phyloP scores from a whole-genome alignment of 345 rosid species.

The Schrenkiella parvula region DNA sequence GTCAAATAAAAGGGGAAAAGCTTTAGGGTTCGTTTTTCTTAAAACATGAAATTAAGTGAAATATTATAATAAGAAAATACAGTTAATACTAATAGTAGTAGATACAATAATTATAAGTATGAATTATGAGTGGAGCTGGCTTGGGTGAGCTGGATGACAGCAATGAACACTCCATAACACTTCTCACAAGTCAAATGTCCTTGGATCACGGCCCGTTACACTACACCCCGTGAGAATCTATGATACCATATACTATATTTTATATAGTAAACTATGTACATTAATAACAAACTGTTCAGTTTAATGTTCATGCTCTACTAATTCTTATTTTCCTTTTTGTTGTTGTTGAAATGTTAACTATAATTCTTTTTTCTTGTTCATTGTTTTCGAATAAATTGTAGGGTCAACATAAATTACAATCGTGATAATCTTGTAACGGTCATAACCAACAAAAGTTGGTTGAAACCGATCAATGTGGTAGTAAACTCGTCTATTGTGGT shows the following conservation, averaged over 20 bases:
- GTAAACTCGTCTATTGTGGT: too few relatives aligned
- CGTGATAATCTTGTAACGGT: too few relatives aligned
- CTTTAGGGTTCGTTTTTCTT: background rate
- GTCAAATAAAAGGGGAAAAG: background rate
- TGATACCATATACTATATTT: background rate
- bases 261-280: background rate
- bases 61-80: background rate
- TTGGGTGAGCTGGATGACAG: conserved; percentile 31
- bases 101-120: conserved; percentile 9
- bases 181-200: conserved; percentile 30
- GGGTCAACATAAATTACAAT: background rate
- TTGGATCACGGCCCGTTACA: conserved; percentile 26
- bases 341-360: background rate
- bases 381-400: background rate
- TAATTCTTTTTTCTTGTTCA: background rate
- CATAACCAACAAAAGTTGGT: too few relatives aligned
- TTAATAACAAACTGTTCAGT: background rate
- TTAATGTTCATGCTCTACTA: background rate
- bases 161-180: conserved; percentile 22
- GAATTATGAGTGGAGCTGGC: conserved; percentile 22
- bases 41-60: background rate
- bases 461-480: too few relatives aligned
- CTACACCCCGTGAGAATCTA: conserved; percentile 15
- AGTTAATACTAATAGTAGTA: background rate
- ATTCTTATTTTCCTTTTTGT: background rate